Evolutionary conservation across 2,329 filamentous ascomycete species (phyloP).

Genomic region (Pleomassaria siparia): DNA sequence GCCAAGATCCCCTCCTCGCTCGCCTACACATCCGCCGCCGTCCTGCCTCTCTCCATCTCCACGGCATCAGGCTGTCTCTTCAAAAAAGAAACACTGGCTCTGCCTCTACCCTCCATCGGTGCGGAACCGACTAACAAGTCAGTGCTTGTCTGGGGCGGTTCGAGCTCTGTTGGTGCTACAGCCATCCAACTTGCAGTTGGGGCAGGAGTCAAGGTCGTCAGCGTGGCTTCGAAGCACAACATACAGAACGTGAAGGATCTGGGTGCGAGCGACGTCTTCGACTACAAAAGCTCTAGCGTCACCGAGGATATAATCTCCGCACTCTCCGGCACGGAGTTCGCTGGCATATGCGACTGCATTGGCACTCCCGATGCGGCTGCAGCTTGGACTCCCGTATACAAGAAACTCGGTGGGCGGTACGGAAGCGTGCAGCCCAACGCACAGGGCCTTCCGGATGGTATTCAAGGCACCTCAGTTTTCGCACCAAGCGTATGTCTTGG

Average conservation of each 20-base stretch:
- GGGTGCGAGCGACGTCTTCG: constrained; percentile 33
- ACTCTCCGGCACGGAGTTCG: constrained; percentile 45
- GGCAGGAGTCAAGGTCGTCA: constrained; percentile 45
- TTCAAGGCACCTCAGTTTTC: constrained; percentile 26
- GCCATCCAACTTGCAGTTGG: constrained; percentile 49
- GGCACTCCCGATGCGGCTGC: constrained; percentile 22
- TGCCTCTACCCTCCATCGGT: constrained; percentile 41
- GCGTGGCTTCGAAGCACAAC: constrained; percentile 41
- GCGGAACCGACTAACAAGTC: constrained; percentile 37
- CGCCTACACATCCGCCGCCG: constrained; percentile 42
- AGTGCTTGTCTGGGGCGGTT: constrained; percentile 56
- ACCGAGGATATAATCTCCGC: constrained; percentile 44
- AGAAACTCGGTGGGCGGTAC: constrained; percentile 34
- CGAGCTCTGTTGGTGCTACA: constrained; percentile 44
- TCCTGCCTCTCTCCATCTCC: constrained; percentile 49
- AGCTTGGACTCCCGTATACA: constrained; percentile 29
- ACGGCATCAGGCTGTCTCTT: constrained; percentile 49
- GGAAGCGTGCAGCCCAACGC: constrained; percentile 24
- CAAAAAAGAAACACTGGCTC: constrained; percentile 41
- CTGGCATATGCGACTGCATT: constrained; percentile 47
- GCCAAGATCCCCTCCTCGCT: constrained; percentile 44
- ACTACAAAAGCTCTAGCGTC: constrained; percentile 33
- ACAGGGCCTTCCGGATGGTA: constrained; percentile 27
- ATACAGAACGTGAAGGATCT: constrained; percentile 29
- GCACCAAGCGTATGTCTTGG: constrained; percentile 19